Percentiles rank a stretch among this genome's conserved stretches.
Conservation (phyloP, 345 rosid species). For the Eutrema yunnanense region DNA sequence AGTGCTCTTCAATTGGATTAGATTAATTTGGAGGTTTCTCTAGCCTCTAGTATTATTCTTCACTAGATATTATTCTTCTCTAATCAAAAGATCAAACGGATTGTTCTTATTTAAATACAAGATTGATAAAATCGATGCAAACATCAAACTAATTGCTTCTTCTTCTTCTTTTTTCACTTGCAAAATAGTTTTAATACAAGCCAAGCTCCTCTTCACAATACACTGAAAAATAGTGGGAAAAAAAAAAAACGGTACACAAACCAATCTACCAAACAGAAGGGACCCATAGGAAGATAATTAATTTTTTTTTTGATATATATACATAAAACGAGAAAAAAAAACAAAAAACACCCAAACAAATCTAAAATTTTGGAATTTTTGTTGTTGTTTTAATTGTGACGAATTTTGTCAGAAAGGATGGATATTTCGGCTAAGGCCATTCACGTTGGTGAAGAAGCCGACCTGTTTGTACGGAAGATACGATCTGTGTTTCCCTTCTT, state of each 20-base stretch:
- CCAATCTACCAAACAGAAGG: conserved; percentile 19
- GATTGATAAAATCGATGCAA: background rate
- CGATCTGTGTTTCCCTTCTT: conserved; percentile 49
- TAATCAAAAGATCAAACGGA: too few relatives aligned
- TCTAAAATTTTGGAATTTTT: background rate
- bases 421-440: conserved; percentile 57
- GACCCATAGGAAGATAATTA: conserved; percentile 5
- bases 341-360: background rate
- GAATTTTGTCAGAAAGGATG: conserved; percentile 47
- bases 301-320: background rate
- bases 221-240: background rate
- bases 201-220: conserved; percentile 13
- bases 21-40: too few relatives aligned
- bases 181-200: conserved; percentile 7
- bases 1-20: too few relatives aligned
- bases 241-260: background rate
- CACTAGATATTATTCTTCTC: too few relatives aligned
- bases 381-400: background rate
- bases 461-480: conserved; percentile 62
- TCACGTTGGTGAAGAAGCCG: conserved; percentile 63
- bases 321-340: background rate
- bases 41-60: too few relatives aligned
- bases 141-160: background rate
- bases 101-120: background rate
- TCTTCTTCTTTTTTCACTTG: background rate